Evolutionary conservation across 2,329 filamentous ascomycete genomes (phyloP).

Genomic region (Colletotrichum musicola): DNA sequence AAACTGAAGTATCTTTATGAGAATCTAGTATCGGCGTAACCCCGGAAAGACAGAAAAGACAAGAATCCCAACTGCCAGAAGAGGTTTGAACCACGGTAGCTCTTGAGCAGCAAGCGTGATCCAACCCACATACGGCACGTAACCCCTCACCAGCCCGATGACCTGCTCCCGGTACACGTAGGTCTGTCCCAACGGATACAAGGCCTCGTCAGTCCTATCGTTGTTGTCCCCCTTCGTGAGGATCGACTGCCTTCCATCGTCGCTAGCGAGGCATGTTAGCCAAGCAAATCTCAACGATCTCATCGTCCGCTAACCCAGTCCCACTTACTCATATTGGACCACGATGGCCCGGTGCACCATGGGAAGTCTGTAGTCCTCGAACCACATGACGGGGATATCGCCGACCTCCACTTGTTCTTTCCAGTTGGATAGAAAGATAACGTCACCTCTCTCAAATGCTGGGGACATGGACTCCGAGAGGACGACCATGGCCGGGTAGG

Average conservation of each 20-base stretch:
- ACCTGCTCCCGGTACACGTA: constrained; percentile 1
- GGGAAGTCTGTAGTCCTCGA: background rate
- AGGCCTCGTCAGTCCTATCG: background rate
- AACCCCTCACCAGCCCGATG: constrained; percentile 5
- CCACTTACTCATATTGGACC: background rate
- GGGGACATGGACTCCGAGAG: background rate
- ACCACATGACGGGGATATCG: background rate
- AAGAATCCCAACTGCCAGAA: background rate
- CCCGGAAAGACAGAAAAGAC: no score
- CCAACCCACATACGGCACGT: constrained; percentile 1
- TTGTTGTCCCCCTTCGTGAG: constrained; percentile 18
- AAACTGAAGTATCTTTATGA: no score
- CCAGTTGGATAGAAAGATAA: background rate
- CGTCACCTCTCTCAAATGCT: background rate
- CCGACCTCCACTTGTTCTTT: background rate
- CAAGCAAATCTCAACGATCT: no score
- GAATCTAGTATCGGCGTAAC: no score
- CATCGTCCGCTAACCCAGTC: no score
- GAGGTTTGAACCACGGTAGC: background rate
- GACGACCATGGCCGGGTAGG: background rate
- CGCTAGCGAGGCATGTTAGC: background rate
- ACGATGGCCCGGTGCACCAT: background rate
- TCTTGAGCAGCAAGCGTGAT: constrained; percentile 1
- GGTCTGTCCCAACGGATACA: background rate
- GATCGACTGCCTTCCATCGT: background rate